Evolutionary conservation across 129 eudicot genomes (phyloP), one percentile per base, ranked within the genome.

Genomic region (Saussurea involucrata): DNA sequence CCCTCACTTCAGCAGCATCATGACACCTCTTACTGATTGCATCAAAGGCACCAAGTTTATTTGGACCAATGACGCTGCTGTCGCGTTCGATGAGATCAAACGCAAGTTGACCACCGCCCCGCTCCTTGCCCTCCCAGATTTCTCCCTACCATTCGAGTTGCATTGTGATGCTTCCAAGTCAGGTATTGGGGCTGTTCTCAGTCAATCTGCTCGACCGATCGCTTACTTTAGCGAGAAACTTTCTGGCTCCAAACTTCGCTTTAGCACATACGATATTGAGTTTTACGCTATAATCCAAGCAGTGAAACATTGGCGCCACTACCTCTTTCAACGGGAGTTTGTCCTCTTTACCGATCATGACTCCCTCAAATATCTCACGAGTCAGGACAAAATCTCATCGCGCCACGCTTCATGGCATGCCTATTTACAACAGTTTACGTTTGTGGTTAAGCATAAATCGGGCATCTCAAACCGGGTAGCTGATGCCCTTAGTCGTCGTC

Each of bases 231-330:
- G 80, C 37, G 72, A 76, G 27, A 76, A 64, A 10, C 27, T 76
- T 15, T n/a, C 20, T 13, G 72, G 73, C 13, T 18, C 72, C 7
- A 76, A 42, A 21, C 63, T 40, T 4, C 34, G 63, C 7, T 76
- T 32, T 13, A 76, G 72, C 27, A 76, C 72, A 3, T 37, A 76
- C 25, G 79, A 75, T 37, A 10, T 75, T 6, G 79, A 75, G 33
- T 64, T 76, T 40, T 76, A 76, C 15, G 80, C 66, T 0, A 9
- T 76, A 1, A 63, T 65, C 17, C 80, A 76, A n/a, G 63, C 66
- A 12, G 36, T 76, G 12, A 36, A 34, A 42, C 80, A 76, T 20
- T 65, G 66, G 72, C 20, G 63, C 5, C 72, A 64, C 13, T 65
- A 63, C 22, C 61, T 63, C 4, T 76, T 65, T 22, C 60, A 74